Evolutionary conservation across 176 grass and related monocot genomes (phyloP).

Genomic region (Oryza glumipatula): DNA sequence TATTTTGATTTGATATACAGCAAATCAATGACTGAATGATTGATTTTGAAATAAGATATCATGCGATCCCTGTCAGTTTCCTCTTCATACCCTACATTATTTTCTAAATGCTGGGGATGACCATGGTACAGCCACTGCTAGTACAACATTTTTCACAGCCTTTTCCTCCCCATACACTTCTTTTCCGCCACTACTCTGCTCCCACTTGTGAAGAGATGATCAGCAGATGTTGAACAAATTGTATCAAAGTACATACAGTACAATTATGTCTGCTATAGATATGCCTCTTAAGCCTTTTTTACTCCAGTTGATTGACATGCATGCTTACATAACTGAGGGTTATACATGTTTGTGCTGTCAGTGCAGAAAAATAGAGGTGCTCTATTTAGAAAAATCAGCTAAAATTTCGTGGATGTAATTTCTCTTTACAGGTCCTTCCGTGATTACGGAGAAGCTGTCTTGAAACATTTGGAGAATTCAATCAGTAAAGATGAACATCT

Average conservation of each 20-base stretch:
- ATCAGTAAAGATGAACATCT: slow-evolving; percentile 60
- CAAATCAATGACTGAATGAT: background rate
- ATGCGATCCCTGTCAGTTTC: background rate
- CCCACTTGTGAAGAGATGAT: background rate
- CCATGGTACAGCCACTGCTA: background rate
- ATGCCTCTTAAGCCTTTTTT: background rate
- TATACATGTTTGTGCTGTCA: background rate
- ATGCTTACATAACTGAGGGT: background rate
- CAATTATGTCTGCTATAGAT: background rate
- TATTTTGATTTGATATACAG: slow-evolving; percentile 7
- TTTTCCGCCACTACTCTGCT: background rate
- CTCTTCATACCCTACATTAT: background rate
- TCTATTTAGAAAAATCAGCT: background rate
- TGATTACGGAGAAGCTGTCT: slow-evolving; percentile 86
- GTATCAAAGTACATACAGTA: background rate
- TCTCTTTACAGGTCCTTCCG: slow-evolving; percentile 68
- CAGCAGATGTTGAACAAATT: background rate
- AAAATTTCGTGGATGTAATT: slow-evolving; percentile 17
- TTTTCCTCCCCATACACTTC: background rate
- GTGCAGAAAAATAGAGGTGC: background rate
- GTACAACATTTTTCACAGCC: background rate
- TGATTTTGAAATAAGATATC: background rate
- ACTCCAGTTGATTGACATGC: background rate
- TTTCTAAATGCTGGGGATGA: slow-evolving; percentile 1
- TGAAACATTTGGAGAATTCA: slow-evolving; percentile 78